phyloP scores from a whole-genome alignment of 2,329 filamentous ascomycete species.

The Colletotrichum higginsianum region DNA sequence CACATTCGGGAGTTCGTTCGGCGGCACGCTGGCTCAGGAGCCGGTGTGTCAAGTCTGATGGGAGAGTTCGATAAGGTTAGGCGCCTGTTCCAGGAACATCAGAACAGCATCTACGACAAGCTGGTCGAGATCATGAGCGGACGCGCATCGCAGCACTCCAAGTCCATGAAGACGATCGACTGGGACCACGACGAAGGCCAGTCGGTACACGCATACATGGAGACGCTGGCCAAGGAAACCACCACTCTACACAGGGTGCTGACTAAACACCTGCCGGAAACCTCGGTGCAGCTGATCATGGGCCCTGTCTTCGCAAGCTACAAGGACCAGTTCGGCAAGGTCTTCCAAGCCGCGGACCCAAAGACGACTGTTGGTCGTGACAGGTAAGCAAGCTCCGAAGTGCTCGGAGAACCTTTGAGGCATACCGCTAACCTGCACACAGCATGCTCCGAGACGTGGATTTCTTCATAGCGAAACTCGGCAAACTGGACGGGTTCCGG shows the following conservation, averaged over 20 bases:
- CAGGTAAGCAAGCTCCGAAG: constrained; percentile 67
- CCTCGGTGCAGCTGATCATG: constrained; percentile 87
- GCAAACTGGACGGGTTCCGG: constrained; percentile 84
- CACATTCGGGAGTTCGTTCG: constrained; percentile 94
- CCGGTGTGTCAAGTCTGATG: constrained; percentile 72
- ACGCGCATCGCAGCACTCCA: constrained; percentile 80
- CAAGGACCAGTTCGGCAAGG: constrained; percentile 81
- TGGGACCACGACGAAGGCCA: constrained; percentile 74
- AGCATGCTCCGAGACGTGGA: constrained; percentile 86
- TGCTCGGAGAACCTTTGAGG: not conserved
- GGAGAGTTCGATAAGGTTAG: constrained; percentile 92
- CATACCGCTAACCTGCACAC: constrained; percentile 24
- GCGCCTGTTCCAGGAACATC: constrained; percentile 88
- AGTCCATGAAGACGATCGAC: constrained; percentile 80
- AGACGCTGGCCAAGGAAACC: constrained; percentile 89
- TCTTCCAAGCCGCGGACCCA: constrained; percentile 76
- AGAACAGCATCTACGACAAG: constrained; percentile 92
- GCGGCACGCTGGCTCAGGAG: constrained; percentile 74
- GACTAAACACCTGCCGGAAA: constrained; percentile 84
- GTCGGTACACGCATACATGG: constrained; percentile 80
- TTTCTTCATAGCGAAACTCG: constrained; percentile 78
- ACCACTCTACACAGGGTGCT: constrained; percentile 87
- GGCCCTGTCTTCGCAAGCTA: constrained; percentile 86
- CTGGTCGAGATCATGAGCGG: constrained; percentile 92
- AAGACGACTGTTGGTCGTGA: constrained; percentile 78